phyloP scores from a whole-genome alignment of 2,329 filamentous ascomycete species.

The Alternaria sp. region DNA sequence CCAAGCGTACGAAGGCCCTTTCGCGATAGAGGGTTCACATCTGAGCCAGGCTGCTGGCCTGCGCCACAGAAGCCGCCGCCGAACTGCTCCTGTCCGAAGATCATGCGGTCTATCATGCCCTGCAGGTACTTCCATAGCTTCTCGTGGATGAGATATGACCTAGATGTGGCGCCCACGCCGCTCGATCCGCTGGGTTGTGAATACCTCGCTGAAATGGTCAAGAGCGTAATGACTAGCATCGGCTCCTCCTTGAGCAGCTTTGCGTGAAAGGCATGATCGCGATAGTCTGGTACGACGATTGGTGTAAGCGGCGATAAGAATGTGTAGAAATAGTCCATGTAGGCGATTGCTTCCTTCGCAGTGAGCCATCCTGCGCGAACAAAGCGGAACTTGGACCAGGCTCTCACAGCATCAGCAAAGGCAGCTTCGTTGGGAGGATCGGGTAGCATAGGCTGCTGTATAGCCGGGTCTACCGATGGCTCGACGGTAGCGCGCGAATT shows the following conservation, averaged over 20 bases:
- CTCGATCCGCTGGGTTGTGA: conserved; percentile 76
- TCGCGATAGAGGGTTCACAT: conserved; percentile 65
- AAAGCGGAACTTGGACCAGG: conserved; percentile 93
- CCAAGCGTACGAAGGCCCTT: conserved; percentile 85
- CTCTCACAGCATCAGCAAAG: conserved; percentile 73
- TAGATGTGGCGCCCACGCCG: conserved; percentile 73
- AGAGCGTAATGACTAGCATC: conserved; percentile 86
- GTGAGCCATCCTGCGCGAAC: conserved; percentile 98
- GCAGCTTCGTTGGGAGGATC: conserved; percentile 48
- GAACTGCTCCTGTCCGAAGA: conserved; percentile 97
- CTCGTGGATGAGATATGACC: conserved; percentile 91
- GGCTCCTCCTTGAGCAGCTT: conserved; percentile 89
- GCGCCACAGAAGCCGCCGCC: conserved; percentile 85
- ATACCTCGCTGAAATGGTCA: conserved; percentile 91
- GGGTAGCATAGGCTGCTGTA: conserved; percentile 38
- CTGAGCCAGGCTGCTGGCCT: conserved; percentile 71
- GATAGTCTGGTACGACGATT: conserved; percentile 90
- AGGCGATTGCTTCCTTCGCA: conserved; percentile 88
- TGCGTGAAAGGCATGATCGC: conserved; percentile 78
- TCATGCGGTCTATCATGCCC: conserved; percentile 91
- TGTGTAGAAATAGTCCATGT: conserved; percentile 95
- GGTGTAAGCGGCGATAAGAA: conserved; percentile 91
- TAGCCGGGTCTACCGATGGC: conserved; percentile 44
- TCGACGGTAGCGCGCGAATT: conserved; percentile 39
- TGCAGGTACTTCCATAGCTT: conserved; percentile 94